Conservation (phyloP, 306 rosid genomes). For the Prunus mira region DNA sequence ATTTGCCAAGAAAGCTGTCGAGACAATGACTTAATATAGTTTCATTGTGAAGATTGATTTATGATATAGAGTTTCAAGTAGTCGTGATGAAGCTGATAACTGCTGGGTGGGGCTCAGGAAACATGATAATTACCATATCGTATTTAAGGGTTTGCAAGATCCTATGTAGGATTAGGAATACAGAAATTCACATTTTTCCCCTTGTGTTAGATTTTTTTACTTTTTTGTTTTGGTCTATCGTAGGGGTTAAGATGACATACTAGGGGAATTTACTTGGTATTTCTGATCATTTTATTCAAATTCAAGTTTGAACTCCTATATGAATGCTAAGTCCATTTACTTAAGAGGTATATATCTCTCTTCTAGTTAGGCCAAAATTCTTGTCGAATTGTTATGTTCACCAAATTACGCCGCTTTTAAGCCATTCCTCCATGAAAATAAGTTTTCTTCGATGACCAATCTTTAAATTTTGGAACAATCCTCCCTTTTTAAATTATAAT, state of each 20-base stretch:
- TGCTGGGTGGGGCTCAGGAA: background rate
- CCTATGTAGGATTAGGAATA: background rate
- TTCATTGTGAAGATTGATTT: conserved; percentile 8
- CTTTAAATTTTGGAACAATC: background rate
- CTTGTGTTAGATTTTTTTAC: background rate
- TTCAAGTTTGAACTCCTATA: background rate
- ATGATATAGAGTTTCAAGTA: too few relatives aligned
- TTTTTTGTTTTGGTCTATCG: background rate
- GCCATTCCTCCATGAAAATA: too few relatives aligned
- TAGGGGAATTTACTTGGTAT: background rate
- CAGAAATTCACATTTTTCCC: background rate
- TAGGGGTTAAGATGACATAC: background rate
- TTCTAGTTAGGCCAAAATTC: too few relatives aligned
- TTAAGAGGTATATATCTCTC: background rate
- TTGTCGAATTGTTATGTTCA: too few relatives aligned
- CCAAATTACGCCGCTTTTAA: too few relatives aligned
- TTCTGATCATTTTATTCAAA: background rate
- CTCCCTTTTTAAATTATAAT: too few relatives aligned
- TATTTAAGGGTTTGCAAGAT: background rate
- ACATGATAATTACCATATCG: background rate
- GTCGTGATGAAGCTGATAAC: conserved; percentile 6
- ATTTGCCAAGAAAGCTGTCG: conserved; percentile 47
- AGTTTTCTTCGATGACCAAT: background rate
- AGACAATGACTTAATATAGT: conserved; percentile 7
- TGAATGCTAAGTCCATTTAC: background rate